Conservation (phyloP, 495 filamentous ascomycete species). For the Penicillium soppii region DNA sequence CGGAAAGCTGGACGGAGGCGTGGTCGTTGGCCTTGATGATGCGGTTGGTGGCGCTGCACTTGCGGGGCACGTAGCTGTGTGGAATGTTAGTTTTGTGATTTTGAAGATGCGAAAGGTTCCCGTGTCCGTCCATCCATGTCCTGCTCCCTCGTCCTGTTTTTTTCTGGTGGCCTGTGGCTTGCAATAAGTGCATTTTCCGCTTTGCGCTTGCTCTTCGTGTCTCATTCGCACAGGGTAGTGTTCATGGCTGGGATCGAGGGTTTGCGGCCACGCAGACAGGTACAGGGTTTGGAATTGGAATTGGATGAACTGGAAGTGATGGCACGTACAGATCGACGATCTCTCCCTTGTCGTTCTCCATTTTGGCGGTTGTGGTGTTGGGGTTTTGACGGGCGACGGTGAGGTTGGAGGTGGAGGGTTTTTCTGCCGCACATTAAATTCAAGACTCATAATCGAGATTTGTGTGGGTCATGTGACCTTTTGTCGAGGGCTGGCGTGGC, state of each 20-base stretch:
- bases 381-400: conserved; percentile 43
- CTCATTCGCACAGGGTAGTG: neutral
- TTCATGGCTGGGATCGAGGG: conserved; percentile 3
- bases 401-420: conserved; percentile 36
- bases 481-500: conserved; percentile 41
- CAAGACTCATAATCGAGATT: conserved; percentile 27
- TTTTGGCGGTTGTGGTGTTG: conserved; percentile 55
- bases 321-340: conserved; percentile 92
- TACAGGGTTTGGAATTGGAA: conserved; percentile 12
- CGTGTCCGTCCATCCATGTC: neutral
- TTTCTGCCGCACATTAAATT: conserved; percentile 26
- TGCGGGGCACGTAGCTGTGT: conserved; percentile 94
- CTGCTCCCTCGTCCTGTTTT: neutral
- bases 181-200: too few species aligned
- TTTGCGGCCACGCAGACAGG: conserved; percentile 17
- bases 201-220: too few species aligned
- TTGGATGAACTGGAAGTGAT: conserved; percentile 7
- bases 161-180: too few species aligned
- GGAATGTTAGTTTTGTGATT: conserved; percentile 22
- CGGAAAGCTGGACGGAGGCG: conserved; percentile 83
- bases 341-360: conserved; percentile 98
- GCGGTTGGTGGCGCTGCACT: conserved; percentile 91
- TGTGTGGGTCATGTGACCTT: conserved; percentile 54
- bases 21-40: conserved; percentile 99
- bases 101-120: conserved; percentile 7